Conservation (phyloP, 768 basidiomycete genomes). For the Suillus alpinus region DNA sequence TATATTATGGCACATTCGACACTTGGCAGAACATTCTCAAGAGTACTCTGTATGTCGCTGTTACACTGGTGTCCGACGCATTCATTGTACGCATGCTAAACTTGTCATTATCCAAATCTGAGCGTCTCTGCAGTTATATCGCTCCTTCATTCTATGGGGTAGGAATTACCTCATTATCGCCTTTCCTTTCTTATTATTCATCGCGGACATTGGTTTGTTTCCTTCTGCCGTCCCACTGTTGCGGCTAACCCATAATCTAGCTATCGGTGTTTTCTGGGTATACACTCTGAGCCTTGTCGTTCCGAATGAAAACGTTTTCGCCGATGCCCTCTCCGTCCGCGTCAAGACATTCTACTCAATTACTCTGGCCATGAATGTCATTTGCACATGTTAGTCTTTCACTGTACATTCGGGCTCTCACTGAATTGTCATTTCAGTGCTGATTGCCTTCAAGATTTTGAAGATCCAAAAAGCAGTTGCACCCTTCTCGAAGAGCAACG, state of each 20-base stretch:
- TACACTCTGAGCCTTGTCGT: constrained; percentile 15
- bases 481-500: constrained; percentile 2
- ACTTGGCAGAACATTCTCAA: constrained; percentile 23
- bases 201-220: constrained; percentile 26
- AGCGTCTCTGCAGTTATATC: constrained; percentile 18
- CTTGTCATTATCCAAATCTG: neutral
- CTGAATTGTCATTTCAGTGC: constrained; percentile 8
- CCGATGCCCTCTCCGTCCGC: constrained; percentile 16
- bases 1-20: constrained; percentile 19
- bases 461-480: constrained; percentile 15
- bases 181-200: constrained; percentile 22
- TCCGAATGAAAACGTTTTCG: constrained; percentile 20
- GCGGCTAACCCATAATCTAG: neutral
- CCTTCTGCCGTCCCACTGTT: neutral
- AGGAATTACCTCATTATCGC: constrained; percentile 12
- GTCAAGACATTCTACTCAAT: constrained; percentile 23
- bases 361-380: constrained; percentile 22
- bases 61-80: constrained; percentile 25
- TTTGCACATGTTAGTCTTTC: constrained; percentile 24
- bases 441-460: constrained; percentile 26
- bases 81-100: constrained; percentile 21
- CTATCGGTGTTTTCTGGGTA: constrained; percentile 19
- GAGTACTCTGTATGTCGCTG: constrained; percentile 19
- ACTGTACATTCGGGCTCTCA: neutral
- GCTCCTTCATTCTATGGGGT: constrained; percentile 26